phyloP scores from a whole-genome alignment of 108 stramenopile genomes.

The Mediolabrus comicus region DNA sequence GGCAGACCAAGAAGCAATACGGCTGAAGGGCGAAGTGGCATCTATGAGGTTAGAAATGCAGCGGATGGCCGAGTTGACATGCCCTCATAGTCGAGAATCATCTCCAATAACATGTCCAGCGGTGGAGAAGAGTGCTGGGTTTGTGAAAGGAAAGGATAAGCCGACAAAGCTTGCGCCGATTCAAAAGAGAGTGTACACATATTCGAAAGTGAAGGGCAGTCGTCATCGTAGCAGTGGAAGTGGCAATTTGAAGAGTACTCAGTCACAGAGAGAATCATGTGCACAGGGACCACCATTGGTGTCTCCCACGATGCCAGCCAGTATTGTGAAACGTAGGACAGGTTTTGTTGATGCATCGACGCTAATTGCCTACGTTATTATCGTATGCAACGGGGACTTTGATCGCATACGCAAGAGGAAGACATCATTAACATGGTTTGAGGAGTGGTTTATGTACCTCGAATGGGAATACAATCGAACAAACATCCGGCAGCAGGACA shows the following conservation, averaged over 20 bases:
- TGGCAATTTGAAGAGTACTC: no score
- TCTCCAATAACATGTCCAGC: neutral
- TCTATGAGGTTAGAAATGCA: neutral
- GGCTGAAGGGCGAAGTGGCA: neutral
- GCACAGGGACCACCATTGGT: neutral
- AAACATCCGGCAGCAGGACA: neutral
- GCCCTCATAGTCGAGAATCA: neutral
- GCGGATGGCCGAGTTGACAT: constrained; percentile 5
- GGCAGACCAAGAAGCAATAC: neutral
- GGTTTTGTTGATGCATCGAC: constrained; percentile 10
- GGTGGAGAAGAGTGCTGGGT: neutral
- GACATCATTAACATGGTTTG: constrained; percentile 29
- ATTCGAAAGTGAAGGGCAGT: neutral
- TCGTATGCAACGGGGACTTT: constrained; percentile 25
- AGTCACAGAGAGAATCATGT: neutral
- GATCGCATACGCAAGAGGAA: neutral
- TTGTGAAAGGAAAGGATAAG: neutral
- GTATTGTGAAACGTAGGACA: constrained; percentile 13
- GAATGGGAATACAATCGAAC: constrained; percentile 16
- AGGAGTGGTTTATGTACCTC: constrained; percentile 37
- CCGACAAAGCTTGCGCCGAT: neutral
- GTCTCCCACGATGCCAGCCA: neutral
- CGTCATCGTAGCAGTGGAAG: no score
- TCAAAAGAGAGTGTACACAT: neutral
- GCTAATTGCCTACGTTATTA: constrained; percentile 8